Evolutionary conservation across 2,329 filamentous ascomycete genomes (phyloP).

Genomic region (Fusarium aywerte): DNA sequence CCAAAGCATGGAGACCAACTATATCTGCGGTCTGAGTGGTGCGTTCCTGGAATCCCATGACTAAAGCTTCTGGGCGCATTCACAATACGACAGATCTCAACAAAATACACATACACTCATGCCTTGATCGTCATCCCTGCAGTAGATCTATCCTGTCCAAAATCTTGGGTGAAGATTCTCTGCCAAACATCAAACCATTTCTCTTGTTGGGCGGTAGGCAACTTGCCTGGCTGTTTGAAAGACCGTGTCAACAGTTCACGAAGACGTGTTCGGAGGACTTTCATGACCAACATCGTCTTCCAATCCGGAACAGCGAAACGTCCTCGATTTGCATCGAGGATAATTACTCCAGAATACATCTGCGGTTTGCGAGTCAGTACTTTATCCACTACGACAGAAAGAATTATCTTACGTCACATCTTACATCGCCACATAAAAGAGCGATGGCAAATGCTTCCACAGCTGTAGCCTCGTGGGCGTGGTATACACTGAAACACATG

Average conservation of each 20-base stretch:
- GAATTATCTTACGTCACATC: slow-evolving; percentile 74
- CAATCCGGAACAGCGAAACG: slow-evolving; percentile 87
- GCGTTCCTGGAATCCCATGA: background rate
- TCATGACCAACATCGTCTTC: slow-evolving; percentile 91
- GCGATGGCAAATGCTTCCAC: slow-evolving; percentile 85
- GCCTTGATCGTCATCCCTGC: slow-evolving; percentile 46
- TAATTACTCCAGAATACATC: slow-evolving; percentile 87
- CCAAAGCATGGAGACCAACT: background rate
- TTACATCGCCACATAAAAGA: slow-evolving; percentile 87
- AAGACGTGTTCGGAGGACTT: slow-evolving; percentile 77
- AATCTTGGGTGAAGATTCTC: slow-evolving; percentile 70
- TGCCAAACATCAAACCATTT: slow-evolving; percentile 82
- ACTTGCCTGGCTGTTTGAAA: slow-evolving; percentile 74
- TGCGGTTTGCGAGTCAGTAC: slow-evolving; percentile 49
- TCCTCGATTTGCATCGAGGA: slow-evolving; percentile 87
- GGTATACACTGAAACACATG: slow-evolving; percentile 71
- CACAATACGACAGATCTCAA: background rate
- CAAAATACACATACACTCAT: slow-evolving; percentile 33
- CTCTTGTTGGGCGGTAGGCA: slow-evolving; percentile 73
- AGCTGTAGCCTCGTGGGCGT: slow-evolving; percentile 88
- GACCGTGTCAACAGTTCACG: slow-evolving; percentile 78
- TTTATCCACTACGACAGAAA: background rate
- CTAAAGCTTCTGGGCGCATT: background rate
- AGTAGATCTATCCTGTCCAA: slow-evolving; percentile 49
- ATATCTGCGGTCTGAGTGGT: background rate